Percentiles rank a stretch among this genome's conserved stretches.
Conservation (phyloP, 176 grass and related monocot species). For the Raddia distichophylla region DNA sequence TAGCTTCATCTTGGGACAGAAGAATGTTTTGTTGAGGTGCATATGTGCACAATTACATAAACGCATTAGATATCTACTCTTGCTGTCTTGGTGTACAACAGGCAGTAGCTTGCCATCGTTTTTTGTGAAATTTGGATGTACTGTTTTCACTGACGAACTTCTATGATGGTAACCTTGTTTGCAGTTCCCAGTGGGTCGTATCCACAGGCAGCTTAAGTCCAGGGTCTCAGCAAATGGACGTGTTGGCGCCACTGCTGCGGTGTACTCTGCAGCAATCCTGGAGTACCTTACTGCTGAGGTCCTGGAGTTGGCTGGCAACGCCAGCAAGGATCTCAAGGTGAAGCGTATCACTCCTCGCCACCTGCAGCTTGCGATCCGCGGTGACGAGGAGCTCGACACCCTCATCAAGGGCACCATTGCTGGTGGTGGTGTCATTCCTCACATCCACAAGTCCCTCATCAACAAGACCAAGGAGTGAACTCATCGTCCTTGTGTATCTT, state of each 20-base stretch:
- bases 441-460: constrained; percentile 58
- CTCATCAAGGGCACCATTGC: constrained; percentile 57
- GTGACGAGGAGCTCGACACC: constrained; percentile 52
- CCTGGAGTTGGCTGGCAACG: constrained; percentile 45
- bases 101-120: too few species aligned
- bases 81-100: neutral
- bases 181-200: constrained; percentile 50
- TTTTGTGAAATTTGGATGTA: neutral
- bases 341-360: constrained; percentile 54
- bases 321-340: constrained; percentile 55
- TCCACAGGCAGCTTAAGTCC: constrained; percentile 48
- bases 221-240: constrained; percentile 43
- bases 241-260: constrained; percentile 44
- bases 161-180: neutral
- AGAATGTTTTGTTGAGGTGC: neutral
- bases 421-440: constrained; percentile 44
- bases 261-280: constrained; percentile 46
- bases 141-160: neutral
- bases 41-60: neutral
- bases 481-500: neutral
- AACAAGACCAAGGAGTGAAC: constrained; percentile 55
- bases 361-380: constrained; percentile 44
- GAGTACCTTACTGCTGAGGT: constrained; percentile 56
- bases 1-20: neutral
- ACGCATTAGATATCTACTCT: neutral